Base-by-base conservation (phyloP, 2,329 filamentous ascomycete species). In the Claviceps africana region DNA sequence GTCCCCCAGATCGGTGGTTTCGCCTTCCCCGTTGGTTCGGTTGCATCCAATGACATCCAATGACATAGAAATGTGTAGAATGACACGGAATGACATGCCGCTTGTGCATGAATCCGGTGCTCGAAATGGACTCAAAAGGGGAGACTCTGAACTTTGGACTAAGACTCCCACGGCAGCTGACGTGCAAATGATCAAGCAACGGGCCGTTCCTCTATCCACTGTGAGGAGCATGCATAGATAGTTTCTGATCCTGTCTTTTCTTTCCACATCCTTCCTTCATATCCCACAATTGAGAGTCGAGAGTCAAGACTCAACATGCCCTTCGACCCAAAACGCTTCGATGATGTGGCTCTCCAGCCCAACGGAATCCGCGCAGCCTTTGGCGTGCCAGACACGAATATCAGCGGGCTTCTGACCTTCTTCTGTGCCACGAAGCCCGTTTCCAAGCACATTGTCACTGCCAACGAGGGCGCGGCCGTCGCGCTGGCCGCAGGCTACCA, bases 391-490 rank as follows among this genome's bases (percentile, higher is more conserved):
- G 51, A 52, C 44, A 48, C 51, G 21, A 47, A 39, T 9, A 15
- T 52, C 42, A 52, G 44, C 44, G 51, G 51, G 4, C 44, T 52
- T 2, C 19, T 47, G 28, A 52, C 35, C 35, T 52, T 47, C 19
- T 30, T 52, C 25, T 45, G 22, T 22, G 51, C 45, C 17, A 48
- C 33, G 13, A 40, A 40, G 37, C 25, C 44, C 17, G 10, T 40
- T 3, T 21, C 43, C 30, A 25, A 35, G 22, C 51, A 52, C 22
- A 42, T 52, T 33, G 35, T 52, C 51, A 52, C 40, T 17, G 51
- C 51, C 35, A 52, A 52, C 39, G 51, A 52, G n/a, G 51, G 51
- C 28, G 51, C 44, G 7, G 51, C 51, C 22, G 46, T 52, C 6
- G 51, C 44, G 17, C 43, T 52, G 5, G 51, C 51, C 35, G 44